These are phyloP conservation scores for Calonectria pseudoturangicola DNA, from an alignment of 2,329 filamentous ascomycete genomes.

Conservation along the genomic window DNA sequence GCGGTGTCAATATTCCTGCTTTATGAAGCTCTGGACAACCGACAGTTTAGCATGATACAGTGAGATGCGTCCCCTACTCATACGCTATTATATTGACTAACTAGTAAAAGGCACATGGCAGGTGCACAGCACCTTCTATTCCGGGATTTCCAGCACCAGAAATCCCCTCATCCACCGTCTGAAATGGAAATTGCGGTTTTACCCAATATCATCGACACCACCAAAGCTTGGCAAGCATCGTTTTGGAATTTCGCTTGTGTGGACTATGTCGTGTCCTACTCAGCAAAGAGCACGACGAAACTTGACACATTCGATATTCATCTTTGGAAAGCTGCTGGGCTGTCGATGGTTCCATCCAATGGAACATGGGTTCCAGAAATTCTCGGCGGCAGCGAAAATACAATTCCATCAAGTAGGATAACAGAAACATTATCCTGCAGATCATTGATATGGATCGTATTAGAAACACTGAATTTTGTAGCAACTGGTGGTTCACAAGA, in stretches of 20 bases:
- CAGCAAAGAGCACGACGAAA: neutral
- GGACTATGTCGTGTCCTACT: conserved; percentile 19
- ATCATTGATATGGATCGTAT: conserved; percentile 21
- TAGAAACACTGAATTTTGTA: conserved; percentile 20
- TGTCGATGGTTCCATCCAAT: neutral
- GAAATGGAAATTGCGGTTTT: neutral
- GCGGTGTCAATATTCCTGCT: conserved; percentile 22
- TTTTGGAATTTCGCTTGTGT: conserved; percentile 32
- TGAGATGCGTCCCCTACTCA: neutral
- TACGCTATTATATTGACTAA: neutral
- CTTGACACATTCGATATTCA: conserved; percentile 6
- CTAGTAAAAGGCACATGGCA: conserved; percentile 16
- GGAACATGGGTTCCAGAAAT: conserved; percentile 9
- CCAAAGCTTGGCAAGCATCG: conserved; percentile 26
- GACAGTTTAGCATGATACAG: conserved; percentile 25
- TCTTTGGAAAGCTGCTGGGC: conserved; percentile 28
- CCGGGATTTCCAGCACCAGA: neutral
- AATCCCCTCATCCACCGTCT: neutral
- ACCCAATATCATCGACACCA: conserved; percentile 19
- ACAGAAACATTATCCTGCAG: conserved; percentile 18
- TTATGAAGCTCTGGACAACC: conserved; percentile 14
- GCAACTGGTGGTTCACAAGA: neutral
- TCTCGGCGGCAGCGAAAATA: neutral
- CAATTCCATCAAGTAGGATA: neutral
- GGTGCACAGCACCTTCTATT: conserved; percentile 22